These are phyloP conservation scores for Ascochyta pisi DNA, from an alignment of 2,329 filamentous ascomycete species.

Conservation along the genomic window DNA sequence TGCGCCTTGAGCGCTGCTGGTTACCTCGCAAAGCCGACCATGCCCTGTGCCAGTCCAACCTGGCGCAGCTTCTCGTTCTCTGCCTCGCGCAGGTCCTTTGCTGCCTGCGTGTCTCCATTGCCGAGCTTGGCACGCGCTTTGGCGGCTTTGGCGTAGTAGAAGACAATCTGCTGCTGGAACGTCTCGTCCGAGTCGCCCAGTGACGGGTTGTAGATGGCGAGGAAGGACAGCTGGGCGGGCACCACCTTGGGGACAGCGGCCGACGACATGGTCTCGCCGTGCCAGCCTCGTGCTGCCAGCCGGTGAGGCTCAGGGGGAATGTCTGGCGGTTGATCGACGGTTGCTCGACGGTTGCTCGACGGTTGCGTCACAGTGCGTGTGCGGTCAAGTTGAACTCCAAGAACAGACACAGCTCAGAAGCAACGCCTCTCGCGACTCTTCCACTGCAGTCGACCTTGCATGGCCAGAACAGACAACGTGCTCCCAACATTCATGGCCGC, in stretches of 20 bases:
- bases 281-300: neutral
- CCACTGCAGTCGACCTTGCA: neutral
- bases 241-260: constrained; percentile 54
- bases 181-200: constrained; percentile 76
- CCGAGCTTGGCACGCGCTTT: constrained; percentile 39
- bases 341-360: neutral
- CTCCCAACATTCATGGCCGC: neutral
- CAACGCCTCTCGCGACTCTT: neutral
- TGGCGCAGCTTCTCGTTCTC: constrained; percentile 88
- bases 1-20: constrained; percentile 47
- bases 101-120: constrained; percentile 40
- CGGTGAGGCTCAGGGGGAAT: neutral
- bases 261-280: neutral
- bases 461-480: neutral
- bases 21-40: constrained; percentile 81
- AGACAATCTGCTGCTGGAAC: constrained; percentile 84
- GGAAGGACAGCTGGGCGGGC: constrained; percentile 86
- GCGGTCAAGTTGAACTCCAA: too few relatives aligned
- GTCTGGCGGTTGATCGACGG: neutral
- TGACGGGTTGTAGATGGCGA: constrained; percentile 93
- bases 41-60: constrained; percentile 94
- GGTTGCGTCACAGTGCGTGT: constrained; percentile 2
- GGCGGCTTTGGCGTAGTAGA: constrained; percentile 74
- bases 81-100: constrained; percentile 61
- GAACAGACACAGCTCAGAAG: neutral